Percentiles rank a stretch among this genome's conserved stretches.
These are phyloP conservation scores for Gaultheria prostrata DNA, from an alignment of 148 eudicot genomes.

Conservation along the genomic window DNA sequence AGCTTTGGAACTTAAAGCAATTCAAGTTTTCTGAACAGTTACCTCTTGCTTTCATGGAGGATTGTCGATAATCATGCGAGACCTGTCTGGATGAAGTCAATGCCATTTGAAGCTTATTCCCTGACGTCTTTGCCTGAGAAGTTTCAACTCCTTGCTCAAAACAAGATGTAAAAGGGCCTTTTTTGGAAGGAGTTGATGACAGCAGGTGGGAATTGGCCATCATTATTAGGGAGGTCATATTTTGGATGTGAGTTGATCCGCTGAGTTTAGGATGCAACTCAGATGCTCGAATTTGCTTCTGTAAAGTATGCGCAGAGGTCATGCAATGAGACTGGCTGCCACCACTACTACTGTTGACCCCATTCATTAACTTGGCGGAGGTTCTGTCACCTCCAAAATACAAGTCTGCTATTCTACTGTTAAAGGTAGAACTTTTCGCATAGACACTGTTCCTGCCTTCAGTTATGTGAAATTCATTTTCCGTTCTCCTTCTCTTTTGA, in stretches of 20 bases:
- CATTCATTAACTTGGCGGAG: constrained; percentile 12
- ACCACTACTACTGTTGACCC: constrained; percentile 7
- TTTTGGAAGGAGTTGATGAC: constrained; percentile 13
- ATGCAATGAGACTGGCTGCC: neutral
- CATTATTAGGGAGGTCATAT: constrained; percentile 16
- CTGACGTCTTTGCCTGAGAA: constrained; percentile 19
- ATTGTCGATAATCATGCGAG: constrained; percentile 12
- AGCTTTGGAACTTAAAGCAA: neutral
- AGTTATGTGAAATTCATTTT: constrained; percentile 20
- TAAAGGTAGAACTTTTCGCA: constrained; percentile 16
- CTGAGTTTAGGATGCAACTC: constrained; percentile 20
- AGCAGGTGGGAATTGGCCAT: constrained; percentile 22
- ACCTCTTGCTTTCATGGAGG: constrained; percentile 29
- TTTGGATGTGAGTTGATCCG: constrained; percentile 15
- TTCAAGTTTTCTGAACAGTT: constrained; percentile 7
- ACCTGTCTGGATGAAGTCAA: constrained; percentile 18
- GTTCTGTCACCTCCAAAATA: constrained; percentile 15
- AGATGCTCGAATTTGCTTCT: constrained; percentile 25
- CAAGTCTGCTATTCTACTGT: constrained; percentile 10
- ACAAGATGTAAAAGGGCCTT: neutral
- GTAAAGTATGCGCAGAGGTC: constrained; percentile 10
- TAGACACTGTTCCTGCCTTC: neutral
- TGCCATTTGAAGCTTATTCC: constrained; percentile 16
- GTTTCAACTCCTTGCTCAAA: constrained; percentile 22
- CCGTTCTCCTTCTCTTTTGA: constrained; percentile 28